A percentile compares a stretch with the other conserved stretches of the same genome.
phyloP scores from a whole-genome alignment of 164 flowering plant species.

The grape (Vitis vinifera) region ASM3070453v1 NC_081805.1:19639001-19639500 shows the following conservation, averaged over 20 bases:
- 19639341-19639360: slow-evolving; percentile 11
- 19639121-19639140: slow-evolving; percentile 7
- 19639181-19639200: slow-evolving; percentile 18
- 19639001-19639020: slow-evolving; percentile 50
- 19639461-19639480: slow-evolving; percentile 53
- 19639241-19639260: slow-evolving; percentile 23
- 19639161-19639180: slow-evolving; percentile 9
- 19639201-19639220: slow-evolving; percentile 16
- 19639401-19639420: slow-evolving; percentile 16
- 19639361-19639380: slow-evolving; percentile 10
- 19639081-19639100: slow-evolving; percentile 26
- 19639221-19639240: slow-evolving; percentile 22
- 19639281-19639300: slow-evolving; percentile 10
- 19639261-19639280: slow-evolving; percentile 20
- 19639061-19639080: slow-evolving; percentile 52
- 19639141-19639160: slow-evolving; percentile 13
- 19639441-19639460: slow-evolving; percentile 10
- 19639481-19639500: background rate
- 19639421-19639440: slow-evolving; percentile 9
- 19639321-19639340: slow-evolving; percentile 14
- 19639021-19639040: slow-evolving; percentile 52
- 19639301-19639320: slow-evolving; percentile 14
- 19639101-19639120: slow-evolving; percentile 4
- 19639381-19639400: slow-evolving; percentile 9
- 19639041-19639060: slow-evolving; percentile 65